Evolutionary conservation across 192 early-diverging fungal species (phyloP), one percentile per base, ranked within the genome.

Genomic region (Coemansia sp.): DNA sequence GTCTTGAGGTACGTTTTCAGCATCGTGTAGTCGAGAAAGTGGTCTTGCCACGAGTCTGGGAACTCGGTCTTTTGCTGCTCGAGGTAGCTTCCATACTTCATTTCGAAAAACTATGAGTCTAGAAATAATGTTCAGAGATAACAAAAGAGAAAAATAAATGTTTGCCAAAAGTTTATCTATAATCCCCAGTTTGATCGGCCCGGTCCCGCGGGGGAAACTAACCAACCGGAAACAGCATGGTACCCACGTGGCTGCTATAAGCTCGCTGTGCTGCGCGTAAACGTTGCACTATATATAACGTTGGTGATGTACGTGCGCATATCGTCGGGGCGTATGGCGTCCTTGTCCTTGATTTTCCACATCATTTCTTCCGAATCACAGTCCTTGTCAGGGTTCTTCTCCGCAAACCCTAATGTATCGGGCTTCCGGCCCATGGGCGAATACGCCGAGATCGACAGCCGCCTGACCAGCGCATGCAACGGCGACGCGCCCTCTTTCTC

Each of bases 41-140:
- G 70, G 4, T 67, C 61, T 50, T 85, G 83, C 89, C 90, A 93
- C 6, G 84, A 77, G 41, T 54, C 69, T 0, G 91, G 89, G 17
- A 93, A 77, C 59, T 83, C 83, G n/a, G 52, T 57, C 59, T 85
- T 86, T 49, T 87, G 82, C 74, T 88, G 88, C 32, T 79, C 68
- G 38, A 90, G 79, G 67, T 89, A 89, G 47, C 82, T 84, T 38
- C 89, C 90, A 82, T 87, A 91, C 73, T 91, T 91, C 90, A 91
- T 91, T 17, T 32, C 29, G 23, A 49, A 35, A 32, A 32, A 32
- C 6, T 32, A 32, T 8, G 32, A 32, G 32, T 32, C 32, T 32
- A 32, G 3, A n/a, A 64, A 48, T 45, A 47, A 55, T 55, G 29
- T 12, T 14, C 6, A 25, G 29, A 19, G 32, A 48, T n/a, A 45